phyloP scores from a whole-genome alignment of 2,329 filamentous ascomycete species.

The Fusarium fracticaudum region DNA sequence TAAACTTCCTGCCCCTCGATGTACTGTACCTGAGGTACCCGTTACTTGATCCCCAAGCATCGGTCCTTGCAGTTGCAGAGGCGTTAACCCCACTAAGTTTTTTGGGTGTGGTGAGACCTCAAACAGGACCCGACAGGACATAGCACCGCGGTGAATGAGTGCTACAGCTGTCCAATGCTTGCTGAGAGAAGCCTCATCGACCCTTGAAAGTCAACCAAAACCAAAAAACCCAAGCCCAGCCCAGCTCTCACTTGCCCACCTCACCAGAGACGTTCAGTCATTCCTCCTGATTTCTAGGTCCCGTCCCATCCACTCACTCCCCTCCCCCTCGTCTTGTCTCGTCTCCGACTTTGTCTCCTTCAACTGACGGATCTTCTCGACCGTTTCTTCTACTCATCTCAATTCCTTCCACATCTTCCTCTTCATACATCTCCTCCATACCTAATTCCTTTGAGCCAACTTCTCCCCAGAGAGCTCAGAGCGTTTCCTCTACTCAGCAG shows the following conservation, averaged over 20 bases:
- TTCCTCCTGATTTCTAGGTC: constrained; percentile 45
- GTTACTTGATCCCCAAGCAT: constrained; percentile 28
- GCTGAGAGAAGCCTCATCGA: constrained; percentile 40
- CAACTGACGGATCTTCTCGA: constrained; percentile 40
- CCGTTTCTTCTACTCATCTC: constrained; percentile 37
- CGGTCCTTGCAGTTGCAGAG: constrained; percentile 12
- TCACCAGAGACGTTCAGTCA: constrained; percentile 29
- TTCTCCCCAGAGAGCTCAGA: constrained; percentile 40
- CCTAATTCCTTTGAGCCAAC: constrained; percentile 44
- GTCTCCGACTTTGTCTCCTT: constrained; percentile 34
- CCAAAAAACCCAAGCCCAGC: constrained; percentile 41
- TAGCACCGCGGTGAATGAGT: constrained; percentile 18
- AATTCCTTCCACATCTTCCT: constrained; percentile 26
- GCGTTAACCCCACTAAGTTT: constrained; percentile 41
- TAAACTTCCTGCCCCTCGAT: constrained; percentile 11
- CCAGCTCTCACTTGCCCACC: constrained; percentile 42
- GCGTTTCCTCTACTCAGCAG: constrained; percentile 34
- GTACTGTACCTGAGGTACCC: constrained; percentile 34
- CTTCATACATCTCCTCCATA: constrained; percentile 38
- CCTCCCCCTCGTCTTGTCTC: constrained; percentile 25
- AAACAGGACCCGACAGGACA: constrained; percentile 6
- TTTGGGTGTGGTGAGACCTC: constrained; percentile 33
- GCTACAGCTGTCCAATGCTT: constrained; percentile 18
- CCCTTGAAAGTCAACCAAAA: constrained; percentile 43
- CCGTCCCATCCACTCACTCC: constrained; percentile 12